These are phyloP conservation scores for Eucalyptus erythrocorys DNA, from an alignment of 345 rosid species.

Conservation along the genomic window DNA sequence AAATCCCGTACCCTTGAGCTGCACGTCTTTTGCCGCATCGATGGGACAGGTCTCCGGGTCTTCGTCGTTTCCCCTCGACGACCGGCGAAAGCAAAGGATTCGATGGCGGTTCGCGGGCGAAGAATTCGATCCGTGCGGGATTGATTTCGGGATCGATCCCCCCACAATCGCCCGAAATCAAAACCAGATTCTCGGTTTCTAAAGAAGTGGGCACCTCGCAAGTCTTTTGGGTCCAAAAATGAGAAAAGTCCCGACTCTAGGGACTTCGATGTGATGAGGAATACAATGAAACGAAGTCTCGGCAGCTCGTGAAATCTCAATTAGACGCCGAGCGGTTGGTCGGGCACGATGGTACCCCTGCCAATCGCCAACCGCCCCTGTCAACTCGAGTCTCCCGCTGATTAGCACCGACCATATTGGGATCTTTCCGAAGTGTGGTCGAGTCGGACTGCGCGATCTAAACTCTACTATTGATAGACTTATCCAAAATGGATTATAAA, in stretches of 20 bases:
- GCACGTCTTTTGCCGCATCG: neutral
- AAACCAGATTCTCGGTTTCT: neutral
- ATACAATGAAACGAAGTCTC: neutral
- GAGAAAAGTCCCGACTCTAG: neutral
- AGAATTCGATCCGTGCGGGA: neutral
- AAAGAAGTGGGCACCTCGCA: neutral
- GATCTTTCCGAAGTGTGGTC: accelerated
- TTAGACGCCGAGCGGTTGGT: neutral
- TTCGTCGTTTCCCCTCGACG: neutral
- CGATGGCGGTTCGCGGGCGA: no score
- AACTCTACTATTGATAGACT: accelerated
- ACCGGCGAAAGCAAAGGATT: neutral
- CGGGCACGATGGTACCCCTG: neutral
- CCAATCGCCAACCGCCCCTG: neutral
- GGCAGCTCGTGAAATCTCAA: neutral
- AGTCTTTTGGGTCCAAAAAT: neutral
- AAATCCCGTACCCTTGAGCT: neutral
- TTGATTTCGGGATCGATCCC: neutral
- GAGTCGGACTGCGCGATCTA: accelerated
- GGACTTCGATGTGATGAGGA: neutral
- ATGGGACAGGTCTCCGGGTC: neutral
- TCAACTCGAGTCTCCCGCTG: accelerated
- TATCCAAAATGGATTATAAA: no score
- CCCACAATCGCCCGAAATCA: neutral
- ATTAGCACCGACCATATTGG: neutral